Base-by-base conservation (phyloP, 192 early-diverging fungal genomes). In the Neocallimastix lanati region DNA sequence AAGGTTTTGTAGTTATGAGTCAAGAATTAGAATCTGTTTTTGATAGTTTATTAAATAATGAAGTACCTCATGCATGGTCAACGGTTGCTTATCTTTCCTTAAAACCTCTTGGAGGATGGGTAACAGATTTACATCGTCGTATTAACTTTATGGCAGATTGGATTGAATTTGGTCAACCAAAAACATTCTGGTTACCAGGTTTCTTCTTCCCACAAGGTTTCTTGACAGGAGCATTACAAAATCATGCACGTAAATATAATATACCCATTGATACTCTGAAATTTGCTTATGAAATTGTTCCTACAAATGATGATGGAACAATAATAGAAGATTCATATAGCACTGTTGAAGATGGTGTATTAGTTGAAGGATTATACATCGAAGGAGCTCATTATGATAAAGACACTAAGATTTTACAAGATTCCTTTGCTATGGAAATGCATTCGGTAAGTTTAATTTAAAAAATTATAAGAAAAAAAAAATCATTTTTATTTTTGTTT, bases 131-230 rank as follows among this genome's bases (percentile, higher is more conserved):
- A 50, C 83, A 85, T 37, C 38, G 80, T n/a, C 82, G 89, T 35
- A 83, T 90, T 29, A 37, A 33, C 12, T 80, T 86, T 35, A 40
- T 91, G 28, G 28, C 29, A 50, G 38, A 82, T 28, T 91, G 89
- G 89, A 81, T 85, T 13, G 81, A 83, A 7, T 78, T 84, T 21
- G 89, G 89, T 3, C 88, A 91, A 79, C 89, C 89, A 21, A 76
- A 79, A 18, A 84, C 84, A 6, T 91, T 91, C 81, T 91, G 89
- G 89, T 80, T 91, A 13, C 86, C 89, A 13, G 89, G 89, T 18
- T 91, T 91, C 83, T 91, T 90, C 80, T 91, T 91, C 85, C 89
- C 89, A 33, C 89, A 91, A 86, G 87, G 85, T 86, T 91, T 91
- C 81, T 80, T 91, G 14, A 91, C 89, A 13, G 88, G 89, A 15